phyloP scores from a whole-genome alignment of 2,329 filamentous ascomycete genomes.

The Trichoderma oligosporum region DNA sequence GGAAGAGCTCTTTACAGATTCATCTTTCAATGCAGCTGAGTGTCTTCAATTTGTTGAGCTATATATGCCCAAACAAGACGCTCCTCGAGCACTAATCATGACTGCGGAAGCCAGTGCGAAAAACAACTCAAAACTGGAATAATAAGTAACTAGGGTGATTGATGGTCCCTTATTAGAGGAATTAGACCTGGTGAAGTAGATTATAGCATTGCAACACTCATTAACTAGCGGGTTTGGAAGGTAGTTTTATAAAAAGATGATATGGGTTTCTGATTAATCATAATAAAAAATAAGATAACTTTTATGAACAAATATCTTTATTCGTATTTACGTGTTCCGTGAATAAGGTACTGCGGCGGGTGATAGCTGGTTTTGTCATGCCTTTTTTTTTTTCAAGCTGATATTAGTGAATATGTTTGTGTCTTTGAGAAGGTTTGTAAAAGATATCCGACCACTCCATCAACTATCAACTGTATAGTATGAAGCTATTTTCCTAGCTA shows the following conservation, averaged over 20 bases:
- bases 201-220: constrained; percentile 1
- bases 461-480: no score
- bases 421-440: no score
- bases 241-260: not conserved
- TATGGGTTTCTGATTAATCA: no score
- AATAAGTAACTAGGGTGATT: not conserved
- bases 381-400: no score
- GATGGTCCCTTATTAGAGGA: not conserved
- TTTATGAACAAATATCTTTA: no score
- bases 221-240: not conserved
- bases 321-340: no score
- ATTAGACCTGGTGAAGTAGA: not conserved
- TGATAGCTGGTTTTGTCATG: no score
- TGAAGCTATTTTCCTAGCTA: no score
- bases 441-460: no score
- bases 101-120: constrained; percentile 68
- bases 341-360: no score
- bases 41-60: constrained; percentile 72
- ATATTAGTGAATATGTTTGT: no score
- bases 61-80: constrained; percentile 75
- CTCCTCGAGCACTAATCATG: constrained; percentile 64
- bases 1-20: constrained; percentile 59
- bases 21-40: constrained; percentile 57
- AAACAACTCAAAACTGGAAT: constrained; percentile 52
- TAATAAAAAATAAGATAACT: no score